These are phyloP conservation scores for Coniochaeta prunicola DNA, from an alignment of 2,329 filamentous ascomycete species.

Conservation along the genomic window DNA sequence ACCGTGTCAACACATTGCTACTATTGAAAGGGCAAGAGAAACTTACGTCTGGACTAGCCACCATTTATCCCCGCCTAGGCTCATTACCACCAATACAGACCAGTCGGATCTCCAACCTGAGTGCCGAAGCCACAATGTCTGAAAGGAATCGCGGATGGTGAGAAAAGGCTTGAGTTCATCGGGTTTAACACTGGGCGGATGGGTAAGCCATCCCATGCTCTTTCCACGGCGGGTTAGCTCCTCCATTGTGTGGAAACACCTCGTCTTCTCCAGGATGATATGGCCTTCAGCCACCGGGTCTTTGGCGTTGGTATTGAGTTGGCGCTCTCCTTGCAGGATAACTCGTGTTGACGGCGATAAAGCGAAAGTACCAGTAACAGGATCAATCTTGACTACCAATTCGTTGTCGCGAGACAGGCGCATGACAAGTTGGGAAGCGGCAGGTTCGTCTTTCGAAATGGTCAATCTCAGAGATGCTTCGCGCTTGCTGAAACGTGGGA, in stretches of 20 bases:
- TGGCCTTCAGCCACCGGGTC: constrained; percentile 52
- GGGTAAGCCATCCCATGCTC: constrained; percentile 56
- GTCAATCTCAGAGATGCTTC: constrained; percentile 51
- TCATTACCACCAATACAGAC: constrained; percentile 65
- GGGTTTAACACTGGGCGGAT: constrained; percentile 37
- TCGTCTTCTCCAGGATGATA: constrained; percentile 50
- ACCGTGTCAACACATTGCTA: background rate
- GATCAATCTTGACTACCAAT: constrained; percentile 62
- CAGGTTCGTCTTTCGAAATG: constrained; percentile 54
- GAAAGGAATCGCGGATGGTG: constrained; percentile 56
- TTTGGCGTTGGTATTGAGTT: constrained; percentile 51
- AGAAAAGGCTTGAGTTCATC: constrained; percentile 53
- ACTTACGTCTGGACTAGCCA: constrained; percentile 63
- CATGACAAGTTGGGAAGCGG: constrained; percentile 59
- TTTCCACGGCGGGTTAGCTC: constrained; percentile 53
- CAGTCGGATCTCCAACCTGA: constrained; percentile 65
- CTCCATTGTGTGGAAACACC: constrained; percentile 54
- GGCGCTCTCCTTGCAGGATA: constrained; percentile 51
- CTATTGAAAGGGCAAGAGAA: background rate
- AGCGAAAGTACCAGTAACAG: constrained; percentile 68
- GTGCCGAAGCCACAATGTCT: constrained; percentile 62
- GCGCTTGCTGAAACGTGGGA: constrained; percentile 53
- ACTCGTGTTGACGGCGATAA: constrained; percentile 58
- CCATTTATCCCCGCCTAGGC: constrained; percentile 69
- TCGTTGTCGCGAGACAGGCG: constrained; percentile 59